These are phyloP conservation scores for Dissophora ornata DNA, from an alignment of 192 early-diverging fungal genomes.

Conservation along the genomic window DNA sequence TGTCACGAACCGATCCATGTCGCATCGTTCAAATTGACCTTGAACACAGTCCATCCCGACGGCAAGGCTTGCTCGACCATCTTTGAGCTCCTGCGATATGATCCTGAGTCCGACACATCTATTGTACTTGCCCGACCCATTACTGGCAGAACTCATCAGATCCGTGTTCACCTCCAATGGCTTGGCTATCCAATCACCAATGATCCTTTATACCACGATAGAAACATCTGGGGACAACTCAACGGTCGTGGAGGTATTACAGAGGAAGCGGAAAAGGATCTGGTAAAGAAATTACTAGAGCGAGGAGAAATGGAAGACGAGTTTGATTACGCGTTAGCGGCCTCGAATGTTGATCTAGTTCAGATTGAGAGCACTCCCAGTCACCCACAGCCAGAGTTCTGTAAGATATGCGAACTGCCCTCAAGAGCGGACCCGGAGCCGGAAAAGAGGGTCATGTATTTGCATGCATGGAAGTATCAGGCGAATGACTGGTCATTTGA, in stretches of 20 bases:
- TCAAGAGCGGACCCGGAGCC: slow-evolving; percentile 75
- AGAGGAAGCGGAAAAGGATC: slow-evolving; percentile 28
- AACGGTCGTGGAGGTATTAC: slow-evolving; percentile 65
- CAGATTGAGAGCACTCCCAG: slow-evolving; percentile 20
- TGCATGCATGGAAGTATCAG: slow-evolving; percentile 91
- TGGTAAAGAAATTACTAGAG: slow-evolving; percentile 46
- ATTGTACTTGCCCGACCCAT: slow-evolving; percentile 85
- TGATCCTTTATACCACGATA: slow-evolving; percentile 90
- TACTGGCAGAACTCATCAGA: slow-evolving; percentile 97
- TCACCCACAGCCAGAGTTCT: slow-evolving; percentile 43
- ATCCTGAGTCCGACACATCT: slow-evolving; percentile 67
- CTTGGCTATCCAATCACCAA: slow-evolving; percentile 95
- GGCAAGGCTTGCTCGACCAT: slow-evolving; percentile 88
- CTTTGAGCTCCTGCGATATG: slow-evolving; percentile 75
- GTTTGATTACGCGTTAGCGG: slow-evolving; percentile 18
- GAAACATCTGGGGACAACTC: slow-evolving; percentile 73
- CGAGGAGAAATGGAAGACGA: slow-evolving; percentile 37
- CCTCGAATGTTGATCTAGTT: slow-evolving; percentile 5
- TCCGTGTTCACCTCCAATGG: slow-evolving; percentile 95
- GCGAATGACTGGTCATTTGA: slow-evolving; percentile 82
- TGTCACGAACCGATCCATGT: slow-evolving; percentile 88
- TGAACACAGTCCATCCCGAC: slow-evolving; percentile 85
- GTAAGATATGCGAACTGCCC: slow-evolving; percentile 69
- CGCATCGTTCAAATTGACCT: slow-evolving; percentile 85
- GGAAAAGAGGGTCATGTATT: slow-evolving; percentile 85